These are phyloP conservation scores for Calocera cornea DNA, from an alignment of 768 basidiomycete species.

Conservation along the genomic window DNA sequence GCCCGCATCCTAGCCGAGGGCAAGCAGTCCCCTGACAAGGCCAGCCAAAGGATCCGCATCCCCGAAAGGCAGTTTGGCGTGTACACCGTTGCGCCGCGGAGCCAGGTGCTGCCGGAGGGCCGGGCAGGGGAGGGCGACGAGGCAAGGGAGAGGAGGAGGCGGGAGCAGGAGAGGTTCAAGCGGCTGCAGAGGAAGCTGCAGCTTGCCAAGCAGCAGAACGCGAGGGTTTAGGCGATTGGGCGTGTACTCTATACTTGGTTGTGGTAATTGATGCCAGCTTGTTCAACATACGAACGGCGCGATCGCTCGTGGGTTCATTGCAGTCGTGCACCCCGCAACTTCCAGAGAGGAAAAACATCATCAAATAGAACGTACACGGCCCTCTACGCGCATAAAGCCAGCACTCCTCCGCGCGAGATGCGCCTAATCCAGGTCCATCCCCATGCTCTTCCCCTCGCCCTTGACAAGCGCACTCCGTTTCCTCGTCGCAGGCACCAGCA, in stretches of 20 bases:
- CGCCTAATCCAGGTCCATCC: conserved; percentile 40
- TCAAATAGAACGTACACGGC: neutral
- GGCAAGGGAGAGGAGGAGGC: conserved; percentile 12
- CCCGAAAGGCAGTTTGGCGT: conserved; percentile 61
- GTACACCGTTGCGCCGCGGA: conserved; percentile 65
- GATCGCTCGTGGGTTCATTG: no score
- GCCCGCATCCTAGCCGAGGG: neutral
- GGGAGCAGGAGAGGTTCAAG: conserved; percentile 10
- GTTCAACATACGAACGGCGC: neutral
- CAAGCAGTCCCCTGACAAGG: neutral
- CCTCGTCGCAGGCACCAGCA: conserved; percentile 36
- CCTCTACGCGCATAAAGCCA: no score
- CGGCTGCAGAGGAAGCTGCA: conserved; percentile 8
- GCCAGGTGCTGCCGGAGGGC: conserved; percentile 3
- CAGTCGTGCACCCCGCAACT: no score
- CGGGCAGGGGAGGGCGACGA: conserved; percentile 6
- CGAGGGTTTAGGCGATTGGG: neutral
- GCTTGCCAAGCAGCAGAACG: conserved; percentile 1
- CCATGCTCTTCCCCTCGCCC: conserved; percentile 79
- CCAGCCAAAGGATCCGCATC: conserved; percentile 53
- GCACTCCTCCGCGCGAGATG: neutral
- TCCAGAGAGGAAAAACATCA: neutral
- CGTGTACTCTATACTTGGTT: neutral
- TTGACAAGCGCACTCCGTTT: conserved; percentile 53
- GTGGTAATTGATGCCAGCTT: neutral